Conservation (phyloP, 192 early-diverging fungal species). For the Spizellomyces sp. region DNA sequence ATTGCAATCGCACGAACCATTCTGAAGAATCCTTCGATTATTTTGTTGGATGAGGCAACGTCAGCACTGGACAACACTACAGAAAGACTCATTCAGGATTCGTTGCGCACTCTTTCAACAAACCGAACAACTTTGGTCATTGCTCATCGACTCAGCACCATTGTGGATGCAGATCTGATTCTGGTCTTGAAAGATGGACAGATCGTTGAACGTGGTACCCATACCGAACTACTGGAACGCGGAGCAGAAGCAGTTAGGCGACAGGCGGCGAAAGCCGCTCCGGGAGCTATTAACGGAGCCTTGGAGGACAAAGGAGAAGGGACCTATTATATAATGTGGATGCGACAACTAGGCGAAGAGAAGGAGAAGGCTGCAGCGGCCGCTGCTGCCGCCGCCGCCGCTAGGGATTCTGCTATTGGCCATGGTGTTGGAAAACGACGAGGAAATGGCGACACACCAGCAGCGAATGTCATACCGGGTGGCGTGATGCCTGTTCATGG, state of each 20-base stretch:
- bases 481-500: too few relatives aligned
- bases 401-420: neutral
- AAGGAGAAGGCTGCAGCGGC: neutral
- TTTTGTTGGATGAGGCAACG: conserved; percentile 93
- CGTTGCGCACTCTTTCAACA: conserved; percentile 72
- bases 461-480: too few relatives aligned
- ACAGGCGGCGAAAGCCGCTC: neutral
- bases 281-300: conserved; percentile 29
- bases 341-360: conserved; percentile 71
- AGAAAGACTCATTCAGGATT: conserved; percentile 87
- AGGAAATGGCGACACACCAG: too few relatives aligned
- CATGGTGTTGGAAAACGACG: neutral
- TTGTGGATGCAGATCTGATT: conserved; percentile 73
- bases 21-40: conserved; percentile 71
- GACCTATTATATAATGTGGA: conserved; percentile 91
- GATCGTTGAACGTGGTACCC: conserved; percentile 79
- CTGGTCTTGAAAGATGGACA: conserved; percentile 80
- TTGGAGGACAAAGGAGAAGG: conserved; percentile 44
- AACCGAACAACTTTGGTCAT: conserved; percentile 80
- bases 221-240: conserved; percentile 67
- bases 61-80: conserved; percentile 58
- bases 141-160: conserved; percentile 76
- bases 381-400: neutral
- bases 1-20: conserved; percentile 85
- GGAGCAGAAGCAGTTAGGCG: conserved; percentile 25